Evolutionary conservation across 208 protist species (phyloP), one percentile per base, ranked within the genome.

Genomic region (Acanthamoeba sp.): DNA sequence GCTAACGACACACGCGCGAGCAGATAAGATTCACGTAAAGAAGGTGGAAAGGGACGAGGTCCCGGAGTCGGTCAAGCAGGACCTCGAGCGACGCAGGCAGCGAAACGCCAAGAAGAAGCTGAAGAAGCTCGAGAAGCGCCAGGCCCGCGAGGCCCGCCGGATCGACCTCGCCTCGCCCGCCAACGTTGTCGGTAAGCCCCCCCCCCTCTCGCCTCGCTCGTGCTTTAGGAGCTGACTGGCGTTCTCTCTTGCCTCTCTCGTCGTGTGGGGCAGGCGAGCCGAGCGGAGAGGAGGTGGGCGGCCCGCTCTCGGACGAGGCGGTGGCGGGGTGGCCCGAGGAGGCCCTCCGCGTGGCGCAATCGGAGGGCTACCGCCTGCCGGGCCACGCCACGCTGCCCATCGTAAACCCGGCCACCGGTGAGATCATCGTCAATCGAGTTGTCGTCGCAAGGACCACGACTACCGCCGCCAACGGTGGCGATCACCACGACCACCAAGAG

Each of bases 31-130:
- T 2, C 64, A 73, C 64, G 38, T 73, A n/a, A 73, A 73, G 64
- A 73, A 32, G 32, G n/a, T 18, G 14, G 64, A 73, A 7, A 32
- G 64, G n/a, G 64, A 73, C n/a, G 64, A 73, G 34, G 7, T 73
- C 29, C 29, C 64, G n/a, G 64, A 73, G 64, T 16, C 64, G 22
- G 64, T 29, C n/a, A 32, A 38, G 32, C 64, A 32, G 10, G 64
- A 73, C 64, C 64, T 73, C 6, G 64, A 73, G 64, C 64, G 64
- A 38, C 64, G 64, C 64, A 73, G 20, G 64, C 64, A 73, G 64
- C 64, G 64, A 16, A 73, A 73, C 34, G 64, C 64, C 9, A 73
- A 73, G 64, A 73, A 73, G 64, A 32, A 38, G n/a, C 64, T 40
- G 64, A 73, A 40, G 64, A 32, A 40, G 32, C 64, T 73, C 64